Base-by-base conservation (phyloP, 176 grass and related monocot species). In the Typha latifolia region DNA sequence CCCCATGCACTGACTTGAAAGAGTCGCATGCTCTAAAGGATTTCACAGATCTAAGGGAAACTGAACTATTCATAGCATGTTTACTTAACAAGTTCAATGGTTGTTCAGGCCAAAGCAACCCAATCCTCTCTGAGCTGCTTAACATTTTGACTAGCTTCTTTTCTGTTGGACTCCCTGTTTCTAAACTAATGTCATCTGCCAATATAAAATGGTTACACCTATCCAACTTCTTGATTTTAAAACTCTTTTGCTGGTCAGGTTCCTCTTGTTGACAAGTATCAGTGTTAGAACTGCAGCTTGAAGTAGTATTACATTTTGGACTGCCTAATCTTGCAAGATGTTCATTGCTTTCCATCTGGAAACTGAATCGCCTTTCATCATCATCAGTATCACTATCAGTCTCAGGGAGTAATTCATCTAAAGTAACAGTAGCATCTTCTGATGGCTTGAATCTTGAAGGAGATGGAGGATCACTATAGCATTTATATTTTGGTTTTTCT, bases 51-150 rank as follows among this genome's bases (percentile, higher is more conserved):
- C 29, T 56, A 4, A 66, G 66, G 18, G 62, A 64, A 73, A 12
- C 48, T 61, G 69, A 48, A 19, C 56, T 43, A 32, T 0, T 43
- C 22, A 77, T 9, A 69, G 67, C 12, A 65, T 4, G 27, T 62
- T 69, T 82, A 4, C 75, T 34, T 48, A 90, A 62, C 70, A 97
- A 59, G 62, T 97, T 83, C 61, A 97, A 69, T 29, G 89, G 89
- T 73, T 92, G 81, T 80, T 92, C 93, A 14, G 93, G 93, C 93
- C 93, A 97, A 14, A 86, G 56, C 23, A 92, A 76, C 1, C 85
- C 88, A 2, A 97, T 82, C 79, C 80, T 73, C 66, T 92, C 85
- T 48, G 83, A 81, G 23, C 63, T 68, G 85, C 88, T 92, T 51
- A 92, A 62, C 48, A 81, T 82, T 84, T 77, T 86, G 24, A 84